These are phyloP conservation scores for Aciculosporium take DNA, from an alignment of 2,329 filamentous ascomycete species.

Conservation along the genomic window DNA sequence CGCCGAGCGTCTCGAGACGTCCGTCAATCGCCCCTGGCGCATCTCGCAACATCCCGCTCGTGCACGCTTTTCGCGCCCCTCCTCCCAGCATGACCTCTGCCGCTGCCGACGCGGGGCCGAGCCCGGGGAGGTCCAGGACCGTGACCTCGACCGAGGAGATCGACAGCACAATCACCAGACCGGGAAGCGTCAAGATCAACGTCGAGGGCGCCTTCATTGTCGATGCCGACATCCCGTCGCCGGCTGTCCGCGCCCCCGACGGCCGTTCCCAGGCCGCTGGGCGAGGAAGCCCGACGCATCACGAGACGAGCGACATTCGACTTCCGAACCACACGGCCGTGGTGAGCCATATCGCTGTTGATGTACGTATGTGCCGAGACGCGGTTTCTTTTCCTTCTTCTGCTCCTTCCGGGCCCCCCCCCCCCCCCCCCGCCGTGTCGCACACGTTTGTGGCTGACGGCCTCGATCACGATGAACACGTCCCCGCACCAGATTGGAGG, in stretches of 20 bases:
- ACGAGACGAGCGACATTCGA: constrained; percentile 85
- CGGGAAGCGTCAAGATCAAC: constrained; percentile 78
- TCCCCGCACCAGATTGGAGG: constrained; percentile 72
- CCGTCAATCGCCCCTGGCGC: background rate
- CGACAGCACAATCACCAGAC: constrained; percentile 45
- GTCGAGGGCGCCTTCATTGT: constrained; percentile 94
- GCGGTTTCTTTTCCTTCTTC: background rate
- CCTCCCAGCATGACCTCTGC: constrained; percentile 6
- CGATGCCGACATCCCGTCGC: constrained; percentile 54
- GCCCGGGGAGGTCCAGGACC: constrained; percentile 11
- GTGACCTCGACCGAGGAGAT: constrained; percentile 39
- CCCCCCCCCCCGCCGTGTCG: too few species aligned
- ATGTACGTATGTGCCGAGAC: constrained; percentile 46
- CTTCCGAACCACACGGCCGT: constrained; percentile 88
- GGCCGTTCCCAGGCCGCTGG: constrained; percentile 22
- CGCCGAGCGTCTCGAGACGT: background rate
- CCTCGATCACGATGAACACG: too few species aligned
- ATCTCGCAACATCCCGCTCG: background rate
- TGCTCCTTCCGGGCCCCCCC: background rate
- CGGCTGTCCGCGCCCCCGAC: constrained; percentile 22
- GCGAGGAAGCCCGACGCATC: constrained; percentile 32
- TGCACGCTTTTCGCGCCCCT: constrained; percentile 1
- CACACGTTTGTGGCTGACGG: too few species aligned
- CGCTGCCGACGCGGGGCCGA: constrained; percentile 1
- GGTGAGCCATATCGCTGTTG: constrained; percentile 91